These are phyloP conservation scores for Coprinopsis sp. DNA, from an alignment of 768 basidiomycete species.

Conservation along the genomic window DNA sequence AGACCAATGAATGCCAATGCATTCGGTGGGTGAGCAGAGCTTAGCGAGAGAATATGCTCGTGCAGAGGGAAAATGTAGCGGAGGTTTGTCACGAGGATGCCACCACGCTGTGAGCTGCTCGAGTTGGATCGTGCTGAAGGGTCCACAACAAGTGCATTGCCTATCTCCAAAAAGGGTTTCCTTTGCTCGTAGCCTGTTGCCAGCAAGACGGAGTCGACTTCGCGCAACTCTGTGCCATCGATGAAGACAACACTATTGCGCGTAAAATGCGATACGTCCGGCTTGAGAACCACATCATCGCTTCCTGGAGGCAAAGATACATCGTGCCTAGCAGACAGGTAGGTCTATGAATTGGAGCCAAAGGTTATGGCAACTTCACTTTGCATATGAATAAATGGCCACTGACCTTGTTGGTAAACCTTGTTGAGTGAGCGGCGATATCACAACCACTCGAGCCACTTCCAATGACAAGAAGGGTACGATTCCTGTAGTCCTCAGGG, in stretches of 20 bases:
- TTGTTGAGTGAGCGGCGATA: conserved; percentile 36
- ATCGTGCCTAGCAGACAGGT: conserved; percentile 29
- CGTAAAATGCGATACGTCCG: conserved; percentile 48
- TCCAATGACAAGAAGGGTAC: conserved; percentile 42
- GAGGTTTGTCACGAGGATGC: conserved; percentile 39
- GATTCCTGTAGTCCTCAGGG: conserved; percentile 38
- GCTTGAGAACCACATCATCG: conserved; percentile 29
- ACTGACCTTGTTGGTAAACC: conserved; percentile 38
- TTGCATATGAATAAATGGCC: not conserved
- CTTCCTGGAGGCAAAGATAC: conserved; percentile 14
- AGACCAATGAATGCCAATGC: conserved; percentile 55
- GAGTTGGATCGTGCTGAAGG: conserved; percentile 22
- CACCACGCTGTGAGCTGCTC: conserved; percentile 12
- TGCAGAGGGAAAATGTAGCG: conserved; percentile 54
- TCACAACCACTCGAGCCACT: conserved; percentile 48
- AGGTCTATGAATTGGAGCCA: conserved; percentile 14
- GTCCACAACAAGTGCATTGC: conserved; percentile 26
- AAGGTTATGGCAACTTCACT: not conserved
- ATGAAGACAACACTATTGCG: conserved; percentile 38
- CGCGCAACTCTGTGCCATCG: conserved; percentile 36
- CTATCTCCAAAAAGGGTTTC: conserved; percentile 41
- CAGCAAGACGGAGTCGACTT: conserved; percentile 46
- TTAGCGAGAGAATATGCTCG: conserved; percentile 48
- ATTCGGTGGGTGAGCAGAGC: conserved; percentile 40
- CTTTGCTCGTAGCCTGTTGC: conserved; percentile 53